Evolutionary conservation across 306 rosid species (phyloP), one percentile per base, ranked within the genome.

Genomic region (Myrica gale): DNA sequence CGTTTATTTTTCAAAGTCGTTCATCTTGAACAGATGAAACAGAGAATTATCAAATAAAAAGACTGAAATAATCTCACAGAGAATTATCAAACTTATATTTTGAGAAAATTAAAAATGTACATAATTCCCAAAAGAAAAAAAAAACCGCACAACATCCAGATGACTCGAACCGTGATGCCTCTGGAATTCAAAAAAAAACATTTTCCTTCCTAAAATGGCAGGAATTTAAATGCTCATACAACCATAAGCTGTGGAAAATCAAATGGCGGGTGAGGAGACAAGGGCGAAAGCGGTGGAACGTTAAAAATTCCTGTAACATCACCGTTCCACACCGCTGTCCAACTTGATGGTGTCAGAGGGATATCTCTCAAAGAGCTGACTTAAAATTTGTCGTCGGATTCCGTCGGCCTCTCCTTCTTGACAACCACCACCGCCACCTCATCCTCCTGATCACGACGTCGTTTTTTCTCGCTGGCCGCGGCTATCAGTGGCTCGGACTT

Each of bases 271-370:
- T 83, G 89, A 0, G 96, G 92, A 44, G 97, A 90, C 82, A 96
- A 88, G 86, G 99, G 98, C 37, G 97, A 95, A 65, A 89, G 71
- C 79, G 90, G 92, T 48, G 97, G 95, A 1, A 90, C 84, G 55
- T 13, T 84, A 66, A 90, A 88, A 3, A 87, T 12, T 17, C 90
- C 97, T n/a, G 80, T 88, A 3, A 79, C 69, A 37, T 92, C 96
- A 9, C 58, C 15, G 41, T 95, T 97, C 96, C 92, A 65, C 9
- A 83, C 73, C 73, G 84, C 82, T 45, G 75, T 84, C 96, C 97
- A 92, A 71, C 47, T 61, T 3, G 98, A 90, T 89, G 98, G 97
- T 82, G 97, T 92, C 72, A 92, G 77, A 72, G 97, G 97, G 70
- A 73, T 69, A 52, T 88, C 92, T 53, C n/a, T 80, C 21, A 57